Evolutionary conservation across 768 basidiomycete genomes (phyloP), one percentile per base, ranked within the genome.

Genomic region (Coprinopsis marcescibilis): DNA sequence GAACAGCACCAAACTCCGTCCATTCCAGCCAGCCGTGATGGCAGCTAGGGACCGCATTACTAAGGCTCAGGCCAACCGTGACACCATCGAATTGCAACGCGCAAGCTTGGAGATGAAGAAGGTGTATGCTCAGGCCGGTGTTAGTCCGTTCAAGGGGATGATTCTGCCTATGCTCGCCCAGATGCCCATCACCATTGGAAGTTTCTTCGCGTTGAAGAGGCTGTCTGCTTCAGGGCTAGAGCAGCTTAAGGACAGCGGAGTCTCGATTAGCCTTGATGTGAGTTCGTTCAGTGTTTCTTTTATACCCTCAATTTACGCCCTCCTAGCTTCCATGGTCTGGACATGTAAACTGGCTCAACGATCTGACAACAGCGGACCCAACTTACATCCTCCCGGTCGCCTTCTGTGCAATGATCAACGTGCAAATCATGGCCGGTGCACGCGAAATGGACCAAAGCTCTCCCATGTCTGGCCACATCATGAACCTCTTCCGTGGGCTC

Each of bases 321-420:
- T n/a, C 10, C 8, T 32, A 32, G 30, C 8, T 43, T 7, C 41
- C 41, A 4, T 43, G 41, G 41, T 17, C 41, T 4, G 41, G 41
- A 4, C 26, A 6, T 11, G 17, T 43, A 36, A 80, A 82, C 66
- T 61, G 94, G 30, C 80, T 81, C 0, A 20, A 36, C 27, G 86
- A 97, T 63, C 65, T 98, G 52, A 90, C 91, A 0, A 61, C 72
- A 2, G 60, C 80, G n/a, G 89, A 90, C 59, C 90, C 92, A 11
- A 80, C 76, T 43, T 85, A 77, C 54, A 63, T 86, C 19, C 68
- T 98, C 35, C 92, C 94, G 0, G 23, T 66, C 73, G 14, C 69
- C 65, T 50, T 78, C 76, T 50, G 70, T 70, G 52, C 68, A 71
- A 27, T 64, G n/a, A 83, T 89, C 46, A 84, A 91, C 51, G 26